Evolutionary conservation across 2,329 filamentous ascomycete genomes (phyloP).

Genomic region (Claviceps africana): DNA sequence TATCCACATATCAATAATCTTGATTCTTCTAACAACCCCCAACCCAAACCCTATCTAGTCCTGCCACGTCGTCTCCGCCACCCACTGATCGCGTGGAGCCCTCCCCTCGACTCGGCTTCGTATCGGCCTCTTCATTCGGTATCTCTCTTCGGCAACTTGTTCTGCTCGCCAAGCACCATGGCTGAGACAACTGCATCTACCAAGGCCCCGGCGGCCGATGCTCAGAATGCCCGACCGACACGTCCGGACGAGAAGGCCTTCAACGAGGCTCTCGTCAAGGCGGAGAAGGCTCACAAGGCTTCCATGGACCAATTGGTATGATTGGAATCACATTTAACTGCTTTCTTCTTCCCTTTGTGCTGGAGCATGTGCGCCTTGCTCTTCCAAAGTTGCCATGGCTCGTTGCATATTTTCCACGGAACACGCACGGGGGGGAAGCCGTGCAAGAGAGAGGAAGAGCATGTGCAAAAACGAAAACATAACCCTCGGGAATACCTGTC

Average conservation of each 20-base stretch:
- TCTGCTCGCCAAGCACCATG: slow-evolving; percentile 22
- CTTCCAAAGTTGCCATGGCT: neutral
- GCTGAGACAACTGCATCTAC: slow-evolving; percentile 31
- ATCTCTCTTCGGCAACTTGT: slow-evolving; percentile 2
- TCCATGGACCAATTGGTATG: slow-evolving; percentile 47
- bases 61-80: neutral
- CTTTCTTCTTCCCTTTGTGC: neutral
- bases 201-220: slow-evolving; percentile 28
- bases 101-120: slow-evolving; percentile 6
- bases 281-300: slow-evolving; percentile 74
- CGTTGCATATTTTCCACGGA: too few species aligned
- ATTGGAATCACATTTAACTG: neutral
- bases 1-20: neutral
- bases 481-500: neutral
- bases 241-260: slow-evolving; percentile 79
- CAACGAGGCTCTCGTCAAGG: slow-evolving; percentile 63
- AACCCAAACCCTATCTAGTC: neutral
- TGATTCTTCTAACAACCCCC: neutral
- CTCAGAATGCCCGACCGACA: slow-evolving; percentile 49
- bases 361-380: neutral
- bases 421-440: too few species aligned
- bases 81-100: slow-evolving; percentile 4
- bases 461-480: too few species aligned
- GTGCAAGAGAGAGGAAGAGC: too few species aligned
- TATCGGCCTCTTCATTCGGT: slow-evolving; percentile 9